Evolutionary conservation across 371 early-diverging fungal species (phyloP), one percentile per base, ranked within the genome.

Genomic region (Zychaea mexicana): DNA sequence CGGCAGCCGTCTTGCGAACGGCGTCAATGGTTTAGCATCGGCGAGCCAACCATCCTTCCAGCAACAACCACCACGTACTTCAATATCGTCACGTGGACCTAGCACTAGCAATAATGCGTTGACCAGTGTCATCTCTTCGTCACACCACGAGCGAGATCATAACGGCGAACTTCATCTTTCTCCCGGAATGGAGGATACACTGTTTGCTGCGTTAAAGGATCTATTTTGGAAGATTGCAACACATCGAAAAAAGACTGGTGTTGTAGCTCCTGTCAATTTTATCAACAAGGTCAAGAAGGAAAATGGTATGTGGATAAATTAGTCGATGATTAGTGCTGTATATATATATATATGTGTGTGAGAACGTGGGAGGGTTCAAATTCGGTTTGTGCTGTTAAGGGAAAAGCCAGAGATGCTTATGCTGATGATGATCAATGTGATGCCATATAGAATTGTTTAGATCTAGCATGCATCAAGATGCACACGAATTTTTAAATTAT

Each of bases 401-500:
- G n/a, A n/a, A n/a, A n/a, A n/a, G n/a, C n/a, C n/a, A n/a, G n/a
- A n/a, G n/a, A n/a, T n/a, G n/a, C n/a, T n/a, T n/a, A n/a, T n/a
- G n/a, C n/a, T n/a, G n/a, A n/a, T 42, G n/a, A 42, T 42, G 15
- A 1, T 3, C 17, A 32, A 58, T 28, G 47, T 45, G 24, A 39
- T 33, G 39, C 24, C 13, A 19, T 28, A 19, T 82, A 92, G 97
- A 94, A 71, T 70, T 96, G 13, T 98, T 97, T 76, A 85, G 95
- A 39, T 90, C 92, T 61, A 94, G 93, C 30, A 90, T 90, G 88
- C 98, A 98, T 72, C 98, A 98, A 72, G 98, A 98, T 77, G 98
- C 97, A 0, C 98, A 98, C 77, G 98, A 98, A 77, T 95, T 97
- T 74, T 78, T 98, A 53, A 98, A 97, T 79, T 98, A 91, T 75